Base-by-base conservation (phyloP, 1,284 basidiomycete genomes). In the Paramarasmius palmivorus region DNA sequence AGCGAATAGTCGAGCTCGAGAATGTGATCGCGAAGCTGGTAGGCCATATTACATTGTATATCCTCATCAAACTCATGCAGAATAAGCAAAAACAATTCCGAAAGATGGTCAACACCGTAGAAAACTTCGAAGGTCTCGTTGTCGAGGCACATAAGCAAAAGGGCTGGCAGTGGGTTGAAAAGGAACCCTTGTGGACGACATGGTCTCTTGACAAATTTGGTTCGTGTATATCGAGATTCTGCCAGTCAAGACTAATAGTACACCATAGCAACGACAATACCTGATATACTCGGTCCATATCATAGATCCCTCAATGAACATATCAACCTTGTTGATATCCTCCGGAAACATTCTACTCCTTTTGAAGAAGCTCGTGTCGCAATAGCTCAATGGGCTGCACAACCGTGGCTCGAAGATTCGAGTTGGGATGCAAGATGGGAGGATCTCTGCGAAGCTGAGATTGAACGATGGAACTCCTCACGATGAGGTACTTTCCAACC, bases 201-300 rank as follows among this genome's bases (percentile, higher is more conserved):
- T 92, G 90, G 90, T 75, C 90, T 1, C 67, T 92, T 23, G 85
- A 88, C 60, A 85, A 80, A 66, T 90, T 92, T 56, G 88, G 89
- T 88, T 4, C 32, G 17, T 52, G 10, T 22, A 19, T 22, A 32
- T 4, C 26, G 40, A 2, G 23, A 23, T 26, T 5, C n/a, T 17
- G 5, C 20, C 40, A 5, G 12, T 49, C 37, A 32, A 15, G 48
- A 2, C 45, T 38, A 54, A 37, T 49, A 12, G 17, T 37, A 14
- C 37, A 15, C 17, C 34, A 23, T 57, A 92, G 89, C 83, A 12
- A 77, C 76, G 15, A 75, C 75, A 5, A 66, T 88, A 19, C 72
- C 85, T 14, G 72, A 71, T 15, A 69, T 92, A 23, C 71, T 90
- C 26, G 67, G 73, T 39, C 80, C 83, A 1, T 90, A 92, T 63